These are phyloP conservation scores for Eutrema japonicum DNA, from an alignment of 345 rosid species.

Conservation along the genomic window DNA sequence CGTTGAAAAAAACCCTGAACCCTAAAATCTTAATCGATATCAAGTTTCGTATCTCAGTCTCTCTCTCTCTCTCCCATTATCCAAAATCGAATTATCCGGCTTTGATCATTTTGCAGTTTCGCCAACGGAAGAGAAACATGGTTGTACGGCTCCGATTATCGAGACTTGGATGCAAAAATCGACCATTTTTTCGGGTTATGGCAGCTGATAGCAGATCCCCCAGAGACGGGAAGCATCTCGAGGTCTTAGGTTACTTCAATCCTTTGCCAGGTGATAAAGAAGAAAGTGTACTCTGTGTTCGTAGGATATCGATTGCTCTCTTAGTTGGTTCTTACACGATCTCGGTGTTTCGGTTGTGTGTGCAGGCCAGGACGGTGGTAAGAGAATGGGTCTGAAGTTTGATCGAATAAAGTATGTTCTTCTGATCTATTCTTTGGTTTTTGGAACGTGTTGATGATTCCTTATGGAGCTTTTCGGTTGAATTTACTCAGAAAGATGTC, in stretches of 20 bases:
- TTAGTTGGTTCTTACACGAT: conserved; percentile 24
- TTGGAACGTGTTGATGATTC: not conserved
- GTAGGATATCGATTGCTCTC: not conserved
- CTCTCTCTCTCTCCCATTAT: conserved; percentile 4
- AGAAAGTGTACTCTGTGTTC: not conserved
- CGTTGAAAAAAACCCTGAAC: conserved; percentile 22
- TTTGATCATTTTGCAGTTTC: conserved; percentile 11
- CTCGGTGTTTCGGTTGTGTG: conserved; percentile 5
- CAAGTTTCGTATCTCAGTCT: conserved; percentile 22
- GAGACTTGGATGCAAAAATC: conserved; percentile 84
- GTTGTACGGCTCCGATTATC: conserved; percentile 77
- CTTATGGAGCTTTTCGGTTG: not conserved
- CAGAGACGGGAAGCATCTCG: conserved; percentile 88
- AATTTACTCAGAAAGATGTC: conserved; percentile 10
- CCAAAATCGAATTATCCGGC: conserved; percentile 5
- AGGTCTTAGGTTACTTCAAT: conserved; percentile 80
- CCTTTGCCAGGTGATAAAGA: conserved; percentile 70
- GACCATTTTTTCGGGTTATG: conserved; percentile 85
- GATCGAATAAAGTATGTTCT: conserved; percentile 82
- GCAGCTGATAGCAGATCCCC: conserved; percentile 92
- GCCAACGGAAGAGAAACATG: conserved; percentile 45
- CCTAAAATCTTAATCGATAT: conserved; percentile 31
- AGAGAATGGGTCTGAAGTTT: conserved; percentile 91
- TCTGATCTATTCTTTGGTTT: not conserved
- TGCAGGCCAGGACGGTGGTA: conserved; percentile 90